Evolutionary conservation across 2,329 filamentous ascomycete species (phyloP).

Genomic region (Cucurbitaria berberidis): DNA sequence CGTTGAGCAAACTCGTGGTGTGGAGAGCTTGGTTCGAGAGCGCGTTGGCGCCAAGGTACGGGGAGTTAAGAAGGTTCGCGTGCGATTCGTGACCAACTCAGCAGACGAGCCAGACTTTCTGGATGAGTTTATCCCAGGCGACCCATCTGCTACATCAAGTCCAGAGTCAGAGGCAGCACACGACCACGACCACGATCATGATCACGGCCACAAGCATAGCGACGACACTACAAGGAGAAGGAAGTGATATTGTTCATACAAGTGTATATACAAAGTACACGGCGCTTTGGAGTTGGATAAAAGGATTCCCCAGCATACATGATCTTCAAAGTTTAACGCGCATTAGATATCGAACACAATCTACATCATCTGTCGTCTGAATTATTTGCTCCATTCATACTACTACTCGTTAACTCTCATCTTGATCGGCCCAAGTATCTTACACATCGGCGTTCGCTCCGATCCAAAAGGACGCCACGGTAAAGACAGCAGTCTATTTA

Average conservation of each 20-base stretch:
- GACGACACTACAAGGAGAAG: conserved; percentile 30
- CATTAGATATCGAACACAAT: neutral
- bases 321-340: neutral
- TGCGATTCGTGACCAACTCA: conserved; percentile 80
- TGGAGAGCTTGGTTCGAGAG: conserved; percentile 77
- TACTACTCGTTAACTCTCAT: neutral
- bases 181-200: conserved; percentile 35
- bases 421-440: neutral
- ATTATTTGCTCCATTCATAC: neutral
- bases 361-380: neutral
- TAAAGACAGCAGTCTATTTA: conserved; percentile 22
- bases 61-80: conserved; percentile 80
- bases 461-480: neutral
- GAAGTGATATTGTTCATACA: conserved; percentile 29
- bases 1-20: conserved; percentile 69
- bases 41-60: conserved; percentile 77
- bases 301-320: conserved; percentile 21
- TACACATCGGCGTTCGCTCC: conserved; percentile 9
- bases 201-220: conserved; percentile 28
- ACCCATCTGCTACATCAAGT: conserved; percentile 35
- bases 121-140: conserved; percentile 66
- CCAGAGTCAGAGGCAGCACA: conserved; percentile 40
- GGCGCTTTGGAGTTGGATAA: conserved; percentile 33
- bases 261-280: conserved; percentile 21
- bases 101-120: conserved; percentile 64